These are phyloP conservation scores for Thymus quinquecostatus DNA, from an alignment of 257 asterid genomes.

Conservation along the genomic window DNA sequence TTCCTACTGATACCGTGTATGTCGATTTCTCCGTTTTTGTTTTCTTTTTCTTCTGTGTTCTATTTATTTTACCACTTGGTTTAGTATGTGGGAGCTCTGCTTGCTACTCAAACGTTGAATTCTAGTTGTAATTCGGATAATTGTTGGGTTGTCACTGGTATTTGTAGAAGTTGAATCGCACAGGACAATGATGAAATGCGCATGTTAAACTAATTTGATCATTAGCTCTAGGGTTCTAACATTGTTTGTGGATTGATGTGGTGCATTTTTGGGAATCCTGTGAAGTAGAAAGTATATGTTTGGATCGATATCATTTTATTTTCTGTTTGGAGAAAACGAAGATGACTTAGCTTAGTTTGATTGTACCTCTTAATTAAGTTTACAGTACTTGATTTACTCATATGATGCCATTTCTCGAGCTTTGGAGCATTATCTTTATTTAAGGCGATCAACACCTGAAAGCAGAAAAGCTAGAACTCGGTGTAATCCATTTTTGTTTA, in stretches of 20 bases:
- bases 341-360: neutral
- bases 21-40: constrained; percentile 8
- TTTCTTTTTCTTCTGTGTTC: neutral
- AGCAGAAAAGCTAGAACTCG: neutral
- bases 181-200: neutral
- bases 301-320: constrained; percentile 1
- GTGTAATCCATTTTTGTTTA: constrained; percentile 6
- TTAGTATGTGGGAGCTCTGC: neutral
- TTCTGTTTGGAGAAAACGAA: constrained; percentile 4
- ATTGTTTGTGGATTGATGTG: neutral
- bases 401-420: neutral
- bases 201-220: neutral
- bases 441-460: neutral
- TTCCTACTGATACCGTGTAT: constrained; percentile 95
- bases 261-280: neutral
- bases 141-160: neutral
- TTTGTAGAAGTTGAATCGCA: neutral
- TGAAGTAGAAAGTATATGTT: neutral
- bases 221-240: neutral
- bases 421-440: neutral
- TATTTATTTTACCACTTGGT: neutral
- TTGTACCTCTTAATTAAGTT: constrained; percentile 1
- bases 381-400: neutral
- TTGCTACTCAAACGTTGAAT: neutral
- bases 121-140: neutral